Percentiles rank a stretch among this genome's conserved stretches.
Conservation (phyloP, 1,284 basidiomycete genomes). For the Butyriboletus regius region DNA sequence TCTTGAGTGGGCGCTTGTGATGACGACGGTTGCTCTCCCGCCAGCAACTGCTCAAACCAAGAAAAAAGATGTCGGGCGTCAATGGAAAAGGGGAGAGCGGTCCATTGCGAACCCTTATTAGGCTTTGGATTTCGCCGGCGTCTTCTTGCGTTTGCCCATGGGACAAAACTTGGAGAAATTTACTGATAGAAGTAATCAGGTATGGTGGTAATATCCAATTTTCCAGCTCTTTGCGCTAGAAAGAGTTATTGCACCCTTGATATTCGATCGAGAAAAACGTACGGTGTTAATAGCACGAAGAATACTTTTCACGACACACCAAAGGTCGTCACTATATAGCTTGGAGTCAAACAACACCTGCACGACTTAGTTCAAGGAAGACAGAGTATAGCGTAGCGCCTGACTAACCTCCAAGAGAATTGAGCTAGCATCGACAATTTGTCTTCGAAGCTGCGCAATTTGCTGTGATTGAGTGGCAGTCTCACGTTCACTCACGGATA, state of each 20-base stretch:
- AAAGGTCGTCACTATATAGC: slow-evolving; percentile 29
- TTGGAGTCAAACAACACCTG: slow-evolving; percentile 36
- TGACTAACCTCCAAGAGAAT: slow-evolving; percentile 45
- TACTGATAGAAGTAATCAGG: slow-evolving; percentile 38
- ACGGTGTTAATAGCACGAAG: slow-evolving; percentile 41
- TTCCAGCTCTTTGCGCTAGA: slow-evolving; percentile 40
- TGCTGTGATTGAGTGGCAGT: slow-evolving; percentile 15
- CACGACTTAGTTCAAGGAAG: slow-evolving; percentile 2
- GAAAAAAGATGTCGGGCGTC: slow-evolving; percentile 43
- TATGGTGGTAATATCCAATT: slow-evolving; percentile 43
- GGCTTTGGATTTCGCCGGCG: slow-evolving; percentile 39
- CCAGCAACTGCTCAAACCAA: slow-evolving; percentile 49
- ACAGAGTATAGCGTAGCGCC: neutral
- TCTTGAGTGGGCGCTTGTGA: slow-evolving; percentile 17
- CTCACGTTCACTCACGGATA: slow-evolving; percentile 31
- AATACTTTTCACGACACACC: slow-evolving; percentile 37
- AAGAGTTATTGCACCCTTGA: slow-evolving; percentile 14
- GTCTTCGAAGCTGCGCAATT: slow-evolving; percentile 34
- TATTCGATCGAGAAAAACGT: slow-evolving; percentile 21
- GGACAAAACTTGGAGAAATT: slow-evolving; percentile 32
- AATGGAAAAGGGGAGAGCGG: slow-evolving; percentile 40
- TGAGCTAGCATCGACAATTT: slow-evolving; percentile 42
- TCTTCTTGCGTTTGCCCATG: slow-evolving; percentile 25
- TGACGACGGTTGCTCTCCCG: slow-evolving; percentile 23
- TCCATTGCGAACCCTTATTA: slow-evolving; percentile 63